phyloP scores from a whole-genome alignment of 148 eudicot species.

The Rhododendron kiyosumense region DNA sequence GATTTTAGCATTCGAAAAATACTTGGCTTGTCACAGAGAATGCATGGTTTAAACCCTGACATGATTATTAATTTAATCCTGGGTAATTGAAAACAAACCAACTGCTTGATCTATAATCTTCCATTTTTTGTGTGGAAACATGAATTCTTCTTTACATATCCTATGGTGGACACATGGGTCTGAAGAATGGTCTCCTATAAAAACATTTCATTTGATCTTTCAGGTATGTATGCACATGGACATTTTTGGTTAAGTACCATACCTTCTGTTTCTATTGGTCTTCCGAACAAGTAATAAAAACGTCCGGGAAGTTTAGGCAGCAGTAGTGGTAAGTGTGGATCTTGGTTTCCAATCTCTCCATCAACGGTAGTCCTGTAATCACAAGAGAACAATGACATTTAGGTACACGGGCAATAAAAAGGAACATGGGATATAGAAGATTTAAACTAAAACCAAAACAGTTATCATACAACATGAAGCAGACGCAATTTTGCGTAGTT shows the following conservation, averaged over 20 bases:
- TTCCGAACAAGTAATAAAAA: conserved; percentile 66
- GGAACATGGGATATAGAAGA: neutral
- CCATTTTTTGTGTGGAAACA: neutral
- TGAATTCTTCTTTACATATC: neutral
- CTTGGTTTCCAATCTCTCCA: conserved; percentile 69
- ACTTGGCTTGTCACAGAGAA: neutral
- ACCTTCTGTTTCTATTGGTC: conserved; percentile 42
- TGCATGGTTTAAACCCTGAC: neutral
- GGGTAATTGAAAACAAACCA: neutral
- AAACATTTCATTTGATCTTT: neutral
- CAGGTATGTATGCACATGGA: neutral
- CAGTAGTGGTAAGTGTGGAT: conserved; percentile 42
- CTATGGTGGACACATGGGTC: neutral
- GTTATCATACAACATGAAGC: neutral
- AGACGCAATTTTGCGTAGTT: neutral
- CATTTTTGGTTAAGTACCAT: neutral
- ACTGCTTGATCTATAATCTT: neutral
- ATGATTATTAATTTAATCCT: neutral
- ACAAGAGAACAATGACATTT: neutral
- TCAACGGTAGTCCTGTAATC: conserved; percentile 26
- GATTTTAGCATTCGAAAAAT: neutral
- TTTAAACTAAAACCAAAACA: neutral
- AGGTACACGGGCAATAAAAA: neutral
- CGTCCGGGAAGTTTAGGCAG: conserved; percentile 78
- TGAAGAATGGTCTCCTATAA: neutral